Evolutionary conservation across 495 filamentous ascomycete genomes (phyloP).

Genomic region (Neurospora sp.): DNA sequence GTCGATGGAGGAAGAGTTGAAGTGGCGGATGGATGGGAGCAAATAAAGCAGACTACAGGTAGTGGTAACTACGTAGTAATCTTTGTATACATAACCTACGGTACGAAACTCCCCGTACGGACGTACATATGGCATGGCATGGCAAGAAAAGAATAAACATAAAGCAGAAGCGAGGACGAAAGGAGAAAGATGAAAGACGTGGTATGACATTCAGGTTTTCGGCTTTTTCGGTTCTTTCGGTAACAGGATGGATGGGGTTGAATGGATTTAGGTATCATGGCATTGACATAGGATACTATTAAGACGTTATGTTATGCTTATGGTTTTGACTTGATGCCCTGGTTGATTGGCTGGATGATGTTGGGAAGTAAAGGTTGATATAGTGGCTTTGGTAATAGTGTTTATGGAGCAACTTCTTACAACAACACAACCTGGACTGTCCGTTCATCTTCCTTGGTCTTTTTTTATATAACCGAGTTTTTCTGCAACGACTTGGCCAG

Average conservation of each 20-base stretch:
- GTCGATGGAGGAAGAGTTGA: neutral
- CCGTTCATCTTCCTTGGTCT: neutral
- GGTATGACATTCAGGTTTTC: neutral
- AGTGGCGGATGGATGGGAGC: neutral
- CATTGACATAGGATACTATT: neutral
- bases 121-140: neutral
- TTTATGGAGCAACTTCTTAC: neutral
- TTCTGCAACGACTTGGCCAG: too few relatives aligned
- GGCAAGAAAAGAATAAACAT: neutral
- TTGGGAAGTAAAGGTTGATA: neutral
- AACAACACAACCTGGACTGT: neutral
- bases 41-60: neutral
- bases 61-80: neutral
- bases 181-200: neutral
- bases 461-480: too few relatives aligned
- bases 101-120: neutral
- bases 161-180: neutral
- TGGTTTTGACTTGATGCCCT: neutral
- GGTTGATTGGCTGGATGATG: neutral
- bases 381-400: neutral
- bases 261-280: neutral
- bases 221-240: neutral
- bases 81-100: neutral
- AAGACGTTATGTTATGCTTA: neutral
- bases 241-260: neutral